Evolutionary conservation across 176 grass and related monocot species (phyloP).

Genomic region (Poa pratensis): DNA sequence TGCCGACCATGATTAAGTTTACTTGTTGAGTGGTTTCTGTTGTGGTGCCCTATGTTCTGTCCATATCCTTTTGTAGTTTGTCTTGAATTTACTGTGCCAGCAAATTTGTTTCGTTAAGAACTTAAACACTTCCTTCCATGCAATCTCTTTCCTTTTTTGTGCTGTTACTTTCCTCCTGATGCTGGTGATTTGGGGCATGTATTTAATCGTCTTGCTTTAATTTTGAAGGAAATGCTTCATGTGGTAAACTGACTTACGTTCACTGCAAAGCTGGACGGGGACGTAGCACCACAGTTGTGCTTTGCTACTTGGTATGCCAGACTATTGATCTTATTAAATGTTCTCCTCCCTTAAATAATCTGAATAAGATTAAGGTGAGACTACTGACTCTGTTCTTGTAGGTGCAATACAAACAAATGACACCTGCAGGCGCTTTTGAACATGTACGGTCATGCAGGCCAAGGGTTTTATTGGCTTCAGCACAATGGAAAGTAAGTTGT

Average conservation of each 20-base stretch:
- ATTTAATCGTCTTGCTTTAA: slow-evolving; percentile 40
- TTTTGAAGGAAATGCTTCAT: slow-evolving; percentile 61
- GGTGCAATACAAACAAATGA: slow-evolving; percentile 93
- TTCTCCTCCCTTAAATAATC: not conserved
- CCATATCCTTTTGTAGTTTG: not conserved
- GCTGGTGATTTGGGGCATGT: not conserved
- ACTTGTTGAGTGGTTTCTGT: not conserved
- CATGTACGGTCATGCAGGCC: slow-evolving; percentile 81
- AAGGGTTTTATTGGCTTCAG: slow-evolving; percentile 80
- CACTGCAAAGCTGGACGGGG: slow-evolving; percentile 99
- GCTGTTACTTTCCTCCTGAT: not conserved
- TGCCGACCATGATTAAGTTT: not conserved
- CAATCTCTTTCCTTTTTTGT: not conserved
- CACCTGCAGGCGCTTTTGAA: slow-evolving; percentile 71
- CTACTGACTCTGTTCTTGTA: slow-evolving; percentile 32
- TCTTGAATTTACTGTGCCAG: not conserved
- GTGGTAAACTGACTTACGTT: slow-evolving; percentile 83
- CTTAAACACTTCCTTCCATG: not conserved
- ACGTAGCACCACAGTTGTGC: slow-evolving; percentile 93
- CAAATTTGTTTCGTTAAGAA: not conserved
- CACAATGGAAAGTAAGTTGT: slow-evolving; percentile 74
- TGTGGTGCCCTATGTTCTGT: not conserved
- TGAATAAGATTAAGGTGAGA: not conserved
- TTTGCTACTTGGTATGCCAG: slow-evolving; percentile 85
- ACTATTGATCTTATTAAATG: slow-evolving; percentile 11